These are phyloP conservation scores for Orobanche coerulescens DNA, from an alignment of 257 asterid genomes.

Conservation along the genomic window DNA sequence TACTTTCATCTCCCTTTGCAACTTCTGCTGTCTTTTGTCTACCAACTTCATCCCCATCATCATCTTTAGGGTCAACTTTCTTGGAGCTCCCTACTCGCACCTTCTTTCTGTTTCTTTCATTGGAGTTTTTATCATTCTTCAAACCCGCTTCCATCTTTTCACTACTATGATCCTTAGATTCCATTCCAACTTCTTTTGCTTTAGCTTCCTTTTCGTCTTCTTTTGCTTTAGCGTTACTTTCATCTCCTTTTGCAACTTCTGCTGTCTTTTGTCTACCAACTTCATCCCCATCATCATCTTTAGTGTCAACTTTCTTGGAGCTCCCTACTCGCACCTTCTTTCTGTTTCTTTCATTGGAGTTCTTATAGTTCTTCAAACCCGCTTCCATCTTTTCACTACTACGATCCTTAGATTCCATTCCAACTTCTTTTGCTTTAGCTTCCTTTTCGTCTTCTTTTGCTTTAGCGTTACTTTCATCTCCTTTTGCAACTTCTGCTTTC, in stretches of 20 bases:
- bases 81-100: constrained; percentile 19
- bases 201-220: constrained; percentile 10
- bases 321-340: too few species aligned
- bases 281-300: too few species aligned
- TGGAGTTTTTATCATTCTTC: constrained; percentile 30
- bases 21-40: constrained; percentile 16
- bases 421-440: constrained; percentile 21
- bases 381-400: constrained; percentile 31
- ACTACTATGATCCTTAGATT: constrained; percentile 21
- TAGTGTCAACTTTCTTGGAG: too few species aligned
- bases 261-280: too few species aligned
- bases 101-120: constrained; percentile 21
- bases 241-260: background rate
- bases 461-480: background rate
- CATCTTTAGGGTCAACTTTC: constrained; percentile 27
- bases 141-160: constrained; percentile 36
- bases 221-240: background rate
- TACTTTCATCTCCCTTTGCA: too few species aligned
- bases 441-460: constrained; percentile 19
- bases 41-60: background rate
- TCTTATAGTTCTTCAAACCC: constrained; percentile 31
- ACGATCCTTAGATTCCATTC: constrained; percentile 19
- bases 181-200: constrained; percentile 9
- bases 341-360: too few species aligned
- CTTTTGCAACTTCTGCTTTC: constrained; percentile 2